phyloP scores from a whole-genome alignment of 2,329 filamentous ascomycete species.

The Pseudocercospora crystallina region DNA sequence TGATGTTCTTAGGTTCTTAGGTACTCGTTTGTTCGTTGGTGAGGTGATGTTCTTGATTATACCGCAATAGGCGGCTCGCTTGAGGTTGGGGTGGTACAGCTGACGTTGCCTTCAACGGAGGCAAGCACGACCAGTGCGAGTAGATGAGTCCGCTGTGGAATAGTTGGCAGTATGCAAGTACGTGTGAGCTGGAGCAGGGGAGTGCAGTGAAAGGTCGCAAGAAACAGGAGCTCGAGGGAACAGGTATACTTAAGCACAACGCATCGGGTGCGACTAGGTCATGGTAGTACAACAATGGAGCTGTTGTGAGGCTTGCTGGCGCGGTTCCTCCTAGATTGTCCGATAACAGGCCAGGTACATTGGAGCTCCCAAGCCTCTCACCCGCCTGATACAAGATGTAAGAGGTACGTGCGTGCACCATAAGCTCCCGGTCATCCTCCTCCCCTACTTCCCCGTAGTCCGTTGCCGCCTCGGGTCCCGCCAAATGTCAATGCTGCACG shows the following conservation, averaged over 20 bases:
- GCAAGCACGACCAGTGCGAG: conserved; percentile 12
- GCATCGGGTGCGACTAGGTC: background rate
- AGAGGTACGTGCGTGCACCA: no score
- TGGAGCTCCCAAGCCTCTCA: no score
- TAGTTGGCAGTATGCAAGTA: background rate
- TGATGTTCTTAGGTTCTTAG: conserved; percentile 23
- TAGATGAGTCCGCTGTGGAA: background rate
- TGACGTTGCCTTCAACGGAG: background rate
- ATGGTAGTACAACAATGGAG: conserved; percentile 6
- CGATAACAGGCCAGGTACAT: no score
- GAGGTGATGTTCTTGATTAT: background rate
- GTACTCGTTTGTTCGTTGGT: background rate
- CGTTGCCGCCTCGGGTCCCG: conserved; percentile 4
- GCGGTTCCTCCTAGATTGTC: background rate
- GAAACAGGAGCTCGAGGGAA: background rate
- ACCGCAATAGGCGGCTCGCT: background rate
- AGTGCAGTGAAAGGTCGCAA: background rate
- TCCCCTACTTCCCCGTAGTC: no score
- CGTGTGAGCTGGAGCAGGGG: background rate
- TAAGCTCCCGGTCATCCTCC: no score
- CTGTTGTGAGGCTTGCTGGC: conserved; percentile 3
- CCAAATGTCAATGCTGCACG: background rate
- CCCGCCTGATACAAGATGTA: no score
- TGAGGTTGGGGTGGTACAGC: conserved; percentile 2
- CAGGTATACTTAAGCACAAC: conserved; percentile 3